Base-by-base conservation (phyloP, 75 land plant species). In the Ceratopteris richardii region DNA sequence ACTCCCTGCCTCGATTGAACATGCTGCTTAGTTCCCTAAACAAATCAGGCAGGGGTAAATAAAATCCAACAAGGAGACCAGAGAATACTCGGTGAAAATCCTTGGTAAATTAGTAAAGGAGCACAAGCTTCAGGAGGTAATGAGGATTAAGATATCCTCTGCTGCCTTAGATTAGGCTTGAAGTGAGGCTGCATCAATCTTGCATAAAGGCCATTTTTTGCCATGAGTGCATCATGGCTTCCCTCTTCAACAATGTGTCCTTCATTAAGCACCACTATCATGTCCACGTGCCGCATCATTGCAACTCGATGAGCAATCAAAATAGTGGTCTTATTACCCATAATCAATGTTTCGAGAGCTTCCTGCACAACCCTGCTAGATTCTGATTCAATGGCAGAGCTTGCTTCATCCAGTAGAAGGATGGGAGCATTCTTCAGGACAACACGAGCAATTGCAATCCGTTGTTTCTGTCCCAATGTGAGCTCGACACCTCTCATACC, bases 121-220 rank as follows among this genome's bases (percentile, higher is more conserved):
- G n/a, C n/a, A n/a, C n/a, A n/a, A n/a, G n/a, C n/a, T n/a, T n/a
- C n/a, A n/a, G n/a, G n/a, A n/a, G n/a, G n/a, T n/a, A n/a, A n/a
- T n/a, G n/a, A n/a, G n/a, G 9, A 33, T 33, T 33, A 33, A 9
- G 85, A 43, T 26, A 79, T 69, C n/a, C 97, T 75, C 56, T 81
- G 92, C 58, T 90, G 99, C 44, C 89, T 75, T 31, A 95, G 64
- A 0, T 81, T 76, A 66, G 88, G 86, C 14, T 71, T 68, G 65
- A 84, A 89, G 54, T 95, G 99, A 51, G 99, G 91, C 67, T 87
- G 96, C 92, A 95, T 95, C 65, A 95, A 78, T 27, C 89, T 78
- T 13, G 83, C 81, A 63, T 90, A 95, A 25, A 91, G 77, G 43
- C 97, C 97, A 70, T 84, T 82, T 70, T 80, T 90, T 31, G 76